Evolutionary conservation across 2,329 filamentous ascomycete genomes (phyloP).

Genomic region (Fusarium abutilonis): DNA sequence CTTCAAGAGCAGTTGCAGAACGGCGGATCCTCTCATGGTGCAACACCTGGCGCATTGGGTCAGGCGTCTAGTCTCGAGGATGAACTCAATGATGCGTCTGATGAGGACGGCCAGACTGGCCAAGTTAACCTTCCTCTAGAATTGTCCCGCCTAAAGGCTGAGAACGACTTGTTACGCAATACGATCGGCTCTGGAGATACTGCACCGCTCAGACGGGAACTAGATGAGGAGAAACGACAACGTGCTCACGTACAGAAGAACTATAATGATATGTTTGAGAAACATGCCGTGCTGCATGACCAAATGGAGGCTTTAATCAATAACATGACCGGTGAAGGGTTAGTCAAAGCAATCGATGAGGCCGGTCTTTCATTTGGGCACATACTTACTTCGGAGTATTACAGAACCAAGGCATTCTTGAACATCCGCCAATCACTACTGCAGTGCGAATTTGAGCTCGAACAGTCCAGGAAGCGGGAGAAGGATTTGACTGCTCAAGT

Average conservation of each 20-base stretch:
- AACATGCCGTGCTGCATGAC: slow-evolving; percentile 65
- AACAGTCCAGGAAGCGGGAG: slow-evolving; percentile 55
- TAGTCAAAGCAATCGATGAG: slow-evolving; percentile 56
- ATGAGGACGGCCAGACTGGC: slow-evolving; percentile 46
- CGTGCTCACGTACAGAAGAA: slow-evolving; percentile 63
- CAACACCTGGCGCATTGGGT: slow-evolving; percentile 28
- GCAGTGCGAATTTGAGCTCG: slow-evolving; percentile 59
- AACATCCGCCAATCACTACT: slow-evolving; percentile 61
- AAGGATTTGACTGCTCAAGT: slow-evolving; percentile 59
- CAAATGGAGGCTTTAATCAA: slow-evolving; percentile 66
- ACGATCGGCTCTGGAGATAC: slow-evolving; percentile 65
- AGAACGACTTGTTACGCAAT: slow-evolving; percentile 67
- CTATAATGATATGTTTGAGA: slow-evolving; percentile 67
- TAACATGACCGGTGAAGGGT: slow-evolving; percentile 65
- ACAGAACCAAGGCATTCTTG: slow-evolving; percentile 63
- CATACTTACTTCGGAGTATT: slow-evolving; percentile 58
- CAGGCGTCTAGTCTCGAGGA: slow-evolving; percentile 64
- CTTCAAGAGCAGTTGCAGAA: slow-evolving; percentile 67
- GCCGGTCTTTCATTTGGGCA: slow-evolving; percentile 37
- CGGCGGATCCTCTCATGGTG: slow-evolving; percentile 41
- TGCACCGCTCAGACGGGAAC: slow-evolving; percentile 63
- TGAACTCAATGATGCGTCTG: slow-evolving; percentile 64
- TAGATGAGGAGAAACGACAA: slow-evolving; percentile 64
- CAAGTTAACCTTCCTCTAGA: slow-evolving; percentile 59
- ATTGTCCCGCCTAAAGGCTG: slow-evolving; percentile 67